Percentiles rank a stretch among this genome's conserved stretches.
Evolutionary conservation across 371 early-diverging fungal species (phyloP).

Genomic region (Mucor lusitanicus): DNA sequence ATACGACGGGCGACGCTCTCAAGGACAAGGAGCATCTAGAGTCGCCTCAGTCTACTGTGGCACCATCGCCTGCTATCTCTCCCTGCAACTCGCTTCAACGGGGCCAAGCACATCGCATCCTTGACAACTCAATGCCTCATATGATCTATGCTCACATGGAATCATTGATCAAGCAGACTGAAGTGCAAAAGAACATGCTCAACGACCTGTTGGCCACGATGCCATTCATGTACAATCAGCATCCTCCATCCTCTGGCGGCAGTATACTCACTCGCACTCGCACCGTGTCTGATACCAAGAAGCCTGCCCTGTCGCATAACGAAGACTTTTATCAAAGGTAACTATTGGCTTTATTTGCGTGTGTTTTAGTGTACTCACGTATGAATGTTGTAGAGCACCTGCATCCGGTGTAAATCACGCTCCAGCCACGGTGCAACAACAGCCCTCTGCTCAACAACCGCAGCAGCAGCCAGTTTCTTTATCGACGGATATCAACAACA

Average conservation of each 20-base stretch:
- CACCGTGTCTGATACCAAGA: conserved; percentile 25
- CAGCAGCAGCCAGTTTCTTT: not conserved
- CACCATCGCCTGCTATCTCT: conserved; percentile 26
- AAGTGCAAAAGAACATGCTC: conserved; percentile 28
- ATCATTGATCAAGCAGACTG: conserved; percentile 25
- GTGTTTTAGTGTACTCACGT: not conserved
- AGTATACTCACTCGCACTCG: conserved; percentile 13
- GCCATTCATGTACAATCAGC: conserved; percentile 5
- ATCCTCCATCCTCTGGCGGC: not conserved
- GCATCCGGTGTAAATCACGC: not conserved
- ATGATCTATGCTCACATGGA: conserved; percentile 27
- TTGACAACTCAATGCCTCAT: conserved; percentile 17
- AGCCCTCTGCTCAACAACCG: not conserved
- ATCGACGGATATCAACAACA: conserved; percentile 13
- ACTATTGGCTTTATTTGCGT: not conserved
- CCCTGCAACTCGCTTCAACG: conserved; percentile 34
- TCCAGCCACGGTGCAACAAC: not conserved
- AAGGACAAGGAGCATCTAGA: conserved; percentile 1
- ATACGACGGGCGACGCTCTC: not conserved
- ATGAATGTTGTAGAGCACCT: not conserved
- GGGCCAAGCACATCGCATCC: conserved; percentile 32
- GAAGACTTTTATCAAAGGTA: conserved; percentile 20
- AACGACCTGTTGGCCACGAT: conserved; percentile 19
- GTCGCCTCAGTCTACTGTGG: conserved; percentile 18
- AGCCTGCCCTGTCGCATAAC: conserved; percentile 7